Evolutionary conservation across 2,329 filamentous ascomycete species (phyloP).

Genomic region (Epichloe coenophiala): DNA sequence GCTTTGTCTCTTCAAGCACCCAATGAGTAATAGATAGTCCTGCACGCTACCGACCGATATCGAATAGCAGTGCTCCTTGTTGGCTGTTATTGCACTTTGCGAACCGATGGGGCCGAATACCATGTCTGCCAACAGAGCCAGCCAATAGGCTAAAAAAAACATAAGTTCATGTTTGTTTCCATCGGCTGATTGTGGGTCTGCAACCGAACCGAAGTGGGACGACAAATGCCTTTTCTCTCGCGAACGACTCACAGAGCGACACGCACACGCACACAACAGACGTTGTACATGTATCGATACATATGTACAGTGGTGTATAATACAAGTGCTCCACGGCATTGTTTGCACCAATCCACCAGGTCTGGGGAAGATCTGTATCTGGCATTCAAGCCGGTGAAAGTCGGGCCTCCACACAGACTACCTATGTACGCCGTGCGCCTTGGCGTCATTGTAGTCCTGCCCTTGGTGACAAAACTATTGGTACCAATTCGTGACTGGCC

Average conservation of each 20-base stretch:
- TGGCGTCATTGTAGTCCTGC: neutral
- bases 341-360: neutral
- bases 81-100: no score
- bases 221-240: neutral
- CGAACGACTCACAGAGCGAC: neutral
- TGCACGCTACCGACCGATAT: no score
- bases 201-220: neutral
- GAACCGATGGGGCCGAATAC: no score
- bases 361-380: neutral
- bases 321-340: no score
- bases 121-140: no score
- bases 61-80: no score
- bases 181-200: neutral
- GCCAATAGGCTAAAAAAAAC: neutral
- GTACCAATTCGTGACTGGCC: neutral
- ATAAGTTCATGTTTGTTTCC: neutral
- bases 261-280: no score
- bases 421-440: neutral
- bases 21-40: no score
- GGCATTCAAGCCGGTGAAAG: neutral
- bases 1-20: no score
- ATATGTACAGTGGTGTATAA: no score
- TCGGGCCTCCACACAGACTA: neutral
- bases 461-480: neutral
- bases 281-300: no score